Percentiles rank a stretch among this genome's conserved stretches.
These are phyloP conservation scores for Saccharomyces eubayanus DNA, from an alignment of 805 yeast species.

Conservation along the genomic window DNA sequence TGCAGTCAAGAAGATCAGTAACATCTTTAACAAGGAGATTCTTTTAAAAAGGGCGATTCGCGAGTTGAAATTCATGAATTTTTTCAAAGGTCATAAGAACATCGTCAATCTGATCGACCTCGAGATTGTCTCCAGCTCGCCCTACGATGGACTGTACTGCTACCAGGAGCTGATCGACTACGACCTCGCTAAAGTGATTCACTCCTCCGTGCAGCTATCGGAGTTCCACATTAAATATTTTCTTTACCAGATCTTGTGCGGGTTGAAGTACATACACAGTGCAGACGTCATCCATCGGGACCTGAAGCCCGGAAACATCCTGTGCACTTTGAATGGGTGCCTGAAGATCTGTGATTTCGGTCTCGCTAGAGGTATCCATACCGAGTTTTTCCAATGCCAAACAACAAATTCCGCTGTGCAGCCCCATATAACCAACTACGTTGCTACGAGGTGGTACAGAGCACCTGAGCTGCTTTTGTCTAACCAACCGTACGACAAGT, in stretches of 20 bases:
- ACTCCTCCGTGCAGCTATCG: conserved; percentile 67
- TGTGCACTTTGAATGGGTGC: conserved; percentile 64
- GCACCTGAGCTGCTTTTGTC: conserved; percentile 84
- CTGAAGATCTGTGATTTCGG: conserved; percentile 93
- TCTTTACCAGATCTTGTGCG: conserved; percentile 75
- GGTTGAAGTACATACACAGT: conserved; percentile 79
- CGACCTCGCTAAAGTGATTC: conserved; percentile 76
- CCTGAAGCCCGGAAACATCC: conserved; percentile 82
- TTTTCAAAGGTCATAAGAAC: conserved; percentile 79
- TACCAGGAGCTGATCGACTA: conserved; percentile 78
- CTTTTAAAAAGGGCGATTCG: conserved; percentile 73
- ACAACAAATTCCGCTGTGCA: conserved; percentile 1
- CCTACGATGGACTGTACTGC: conserved; percentile 82
- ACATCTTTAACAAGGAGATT: conserved; percentile 58
- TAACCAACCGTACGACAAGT: conserved; percentile 49
- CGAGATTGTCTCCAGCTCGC: conserved; percentile 56
- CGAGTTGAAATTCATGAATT: conserved; percentile 72
- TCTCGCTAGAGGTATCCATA: conserved; percentile 66
- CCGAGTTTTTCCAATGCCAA: conserved; percentile 17
- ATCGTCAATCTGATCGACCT: conserved; percentile 67
- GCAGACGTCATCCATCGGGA: conserved; percentile 92
- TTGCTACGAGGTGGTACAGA: conserved; percentile 92
- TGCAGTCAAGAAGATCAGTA: conserved; percentile 76
- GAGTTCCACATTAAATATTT: conserved; percentile 74
- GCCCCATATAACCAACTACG: conserved; percentile 65